Conservation (phyloP, 805 yeast genomes). For the Kuraishia piskuri region DNA sequence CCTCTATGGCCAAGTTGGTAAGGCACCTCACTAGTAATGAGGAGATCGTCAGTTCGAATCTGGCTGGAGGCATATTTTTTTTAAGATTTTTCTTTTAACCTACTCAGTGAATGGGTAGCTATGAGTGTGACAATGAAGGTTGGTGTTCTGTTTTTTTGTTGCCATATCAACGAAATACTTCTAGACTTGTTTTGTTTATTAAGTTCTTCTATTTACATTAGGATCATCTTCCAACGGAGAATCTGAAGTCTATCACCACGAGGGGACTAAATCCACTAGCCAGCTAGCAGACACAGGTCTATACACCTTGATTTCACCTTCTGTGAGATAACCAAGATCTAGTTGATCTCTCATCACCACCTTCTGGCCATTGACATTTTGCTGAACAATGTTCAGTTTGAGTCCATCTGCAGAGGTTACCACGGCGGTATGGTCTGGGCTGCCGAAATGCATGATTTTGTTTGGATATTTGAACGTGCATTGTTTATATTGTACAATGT, state of each 20-base stretch:
- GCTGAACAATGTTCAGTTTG: slow-evolving; percentile 33
- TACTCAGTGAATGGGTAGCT: background rate
- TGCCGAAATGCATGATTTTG: slow-evolving; percentile 31
- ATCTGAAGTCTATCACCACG: slow-evolving; percentile 8
- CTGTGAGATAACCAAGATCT: slow-evolving; percentile 25
- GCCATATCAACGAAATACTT: no score
- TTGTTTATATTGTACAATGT: slow-evolving; percentile 38
- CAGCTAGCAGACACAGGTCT: slow-evolving; percentile 40
- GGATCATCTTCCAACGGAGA: background rate
- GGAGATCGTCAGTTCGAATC: slow-evolving; percentile 29
- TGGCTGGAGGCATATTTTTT: slow-evolving; percentile 24
- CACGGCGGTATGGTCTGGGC: slow-evolving; percentile 45
- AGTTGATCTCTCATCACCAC: slow-evolving; percentile 31
- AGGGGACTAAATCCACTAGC: slow-evolving; percentile 24
- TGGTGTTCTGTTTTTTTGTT: no score
- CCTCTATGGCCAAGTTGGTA: slow-evolving; percentile 31
- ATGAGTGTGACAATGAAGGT: no score
- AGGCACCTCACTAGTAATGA: slow-evolving; percentile 31
- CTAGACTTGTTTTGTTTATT: no score
- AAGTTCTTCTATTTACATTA: no score
- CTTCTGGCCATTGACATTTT: slow-evolving; percentile 36
- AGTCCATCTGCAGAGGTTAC: slow-evolving; percentile 19
- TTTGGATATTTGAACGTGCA: slow-evolving; percentile 30
- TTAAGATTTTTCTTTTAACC: background rate
- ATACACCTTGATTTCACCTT: slow-evolving; percentile 36